A percentile compares a stretch with the other conserved stretches of the same genome.
These are phyloP conservation scores for Hansenula lynferdii DNA, from an alignment of 1,139 yeast species.

Conservation along the genomic window DNA sequence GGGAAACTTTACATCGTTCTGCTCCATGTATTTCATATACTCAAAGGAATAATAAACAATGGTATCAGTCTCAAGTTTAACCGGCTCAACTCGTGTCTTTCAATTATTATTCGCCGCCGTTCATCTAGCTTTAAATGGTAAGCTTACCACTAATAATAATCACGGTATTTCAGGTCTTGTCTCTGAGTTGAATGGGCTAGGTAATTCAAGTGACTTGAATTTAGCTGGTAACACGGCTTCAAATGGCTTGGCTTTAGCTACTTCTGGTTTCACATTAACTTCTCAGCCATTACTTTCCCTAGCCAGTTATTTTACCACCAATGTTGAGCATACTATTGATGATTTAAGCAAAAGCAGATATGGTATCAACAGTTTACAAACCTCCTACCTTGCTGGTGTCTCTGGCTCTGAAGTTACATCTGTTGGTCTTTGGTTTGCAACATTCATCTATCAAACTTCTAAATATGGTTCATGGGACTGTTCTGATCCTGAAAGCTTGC, in stretches of 20 bases:
- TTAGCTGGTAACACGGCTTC: not conserved
- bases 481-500: slow-evolving; percentile 1
- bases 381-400: slow-evolving; percentile 1
- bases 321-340: slow-evolving; percentile 1
- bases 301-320: slow-evolving; percentile 1
- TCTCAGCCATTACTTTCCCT: not conserved
- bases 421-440: slow-evolving; percentile 8
- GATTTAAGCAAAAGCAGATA: not conserved
- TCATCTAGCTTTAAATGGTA: slow-evolving; percentile 2
- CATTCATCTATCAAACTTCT: slow-evolving; percentile 9
- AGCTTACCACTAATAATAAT: not conserved
- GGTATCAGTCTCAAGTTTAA: not conserved
- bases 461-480: slow-evolving; percentile 13
- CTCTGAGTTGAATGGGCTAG: not conserved
- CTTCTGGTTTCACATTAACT: slow-evolving; percentile 4
- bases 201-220: not conserved
- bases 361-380: not conserved
- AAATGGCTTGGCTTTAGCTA: slow-evolving; percentile 5
- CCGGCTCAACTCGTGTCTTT: slow-evolving; percentile 1
- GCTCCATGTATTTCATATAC: no score
- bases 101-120: not conserved
- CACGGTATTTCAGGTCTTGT: not conserved
- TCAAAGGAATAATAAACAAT: not conserved
- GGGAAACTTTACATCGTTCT: no score
- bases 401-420: slow-evolving; percentile 5